Evolutionary conservation across 106 monocot genomes (phyloP), one percentile per base, ranked within the genome.

Genomic region (Allium cepa): DNA sequence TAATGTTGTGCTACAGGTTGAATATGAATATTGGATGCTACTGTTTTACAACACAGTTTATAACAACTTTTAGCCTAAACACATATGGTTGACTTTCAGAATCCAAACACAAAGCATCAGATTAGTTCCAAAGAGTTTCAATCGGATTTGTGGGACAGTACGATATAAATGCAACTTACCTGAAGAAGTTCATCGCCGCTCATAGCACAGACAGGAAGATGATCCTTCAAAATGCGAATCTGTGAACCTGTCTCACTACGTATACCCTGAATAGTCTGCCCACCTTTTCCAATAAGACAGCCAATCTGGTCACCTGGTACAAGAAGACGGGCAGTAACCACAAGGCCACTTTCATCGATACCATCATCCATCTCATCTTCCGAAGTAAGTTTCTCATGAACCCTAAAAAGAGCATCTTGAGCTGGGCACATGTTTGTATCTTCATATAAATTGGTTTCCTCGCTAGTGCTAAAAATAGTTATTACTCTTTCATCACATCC

Each of bases 261-360:
- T 51, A 90, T 82, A 3, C 82, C 85, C 52, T 90, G 90, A 63
- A 90, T 78, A 53, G 85, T 85, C 18, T 80, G 85, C 3, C 90
- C 90, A 11, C 82, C 90, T 83, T 87, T 85, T 10, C 97, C 97
- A 83, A 97, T 92, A 64, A 97, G 80, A 59, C 92, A 97, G 50
- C 97, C 97, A 76, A 97, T 92, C 63, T 97, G 97, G 82, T 97
- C 97, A 7, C 89, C 84, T 47, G 97, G 97, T 57, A 97, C 84
- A 69, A 97, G 86, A 53, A 97, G 63, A 9, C 97, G 86, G 50
- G 77, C 82, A 27, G 89, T 89, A 73, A 87, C 84, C 60, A 87
- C 82, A 69, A 76, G 67, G 27, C 59, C 51, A 75, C 53, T 78
- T 26, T 45, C 72, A 72, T 87, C 84, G 49, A 3, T 53, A 12